Conservation (phyloP, 306 rosid genomes). For the Fragaria ananassa region DNA sequence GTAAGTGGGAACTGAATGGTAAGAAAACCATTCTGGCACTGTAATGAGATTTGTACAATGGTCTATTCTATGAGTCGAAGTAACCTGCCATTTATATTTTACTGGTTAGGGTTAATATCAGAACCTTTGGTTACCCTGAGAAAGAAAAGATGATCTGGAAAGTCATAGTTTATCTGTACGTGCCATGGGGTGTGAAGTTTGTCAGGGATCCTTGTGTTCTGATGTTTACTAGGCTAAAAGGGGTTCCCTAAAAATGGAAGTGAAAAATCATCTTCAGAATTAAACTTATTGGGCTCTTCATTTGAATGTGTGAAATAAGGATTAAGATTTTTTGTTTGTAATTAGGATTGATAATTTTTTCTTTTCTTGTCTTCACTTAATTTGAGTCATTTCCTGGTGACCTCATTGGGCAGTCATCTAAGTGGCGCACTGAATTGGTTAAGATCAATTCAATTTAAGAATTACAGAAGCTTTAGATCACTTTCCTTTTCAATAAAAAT, state of each 20-base stretch:
- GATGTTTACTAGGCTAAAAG: neutral
- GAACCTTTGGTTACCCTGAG: neutral
- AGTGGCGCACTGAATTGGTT: neutral
- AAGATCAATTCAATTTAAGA: neutral
- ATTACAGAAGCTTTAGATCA: neutral
- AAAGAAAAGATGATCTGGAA: neutral
- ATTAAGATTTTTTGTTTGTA: neutral
- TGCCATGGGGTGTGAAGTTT: neutral
- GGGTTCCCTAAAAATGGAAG: neutral
- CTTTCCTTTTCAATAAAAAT: neutral
- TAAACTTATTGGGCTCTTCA: neutral
- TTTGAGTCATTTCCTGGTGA: neutral
- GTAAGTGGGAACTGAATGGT: conserved; percentile 74
- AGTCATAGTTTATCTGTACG: neutral
- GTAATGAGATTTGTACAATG: neutral
- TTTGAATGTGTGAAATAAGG: too few species aligned
- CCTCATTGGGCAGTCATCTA: neutral
- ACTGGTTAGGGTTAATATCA: neutral
- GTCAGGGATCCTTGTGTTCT: neutral
- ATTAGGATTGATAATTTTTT: neutral
- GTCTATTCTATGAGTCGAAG: neutral
- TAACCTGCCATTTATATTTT: neutral
- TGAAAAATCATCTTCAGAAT: neutral
- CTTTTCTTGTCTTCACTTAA: neutral
- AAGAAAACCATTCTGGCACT: conserved; percentile 22